These are phyloP conservation scores for Diaporthe sp. DNA, from an alignment of 2,329 filamentous ascomycete genomes.

Conservation along the genomic window DNA sequence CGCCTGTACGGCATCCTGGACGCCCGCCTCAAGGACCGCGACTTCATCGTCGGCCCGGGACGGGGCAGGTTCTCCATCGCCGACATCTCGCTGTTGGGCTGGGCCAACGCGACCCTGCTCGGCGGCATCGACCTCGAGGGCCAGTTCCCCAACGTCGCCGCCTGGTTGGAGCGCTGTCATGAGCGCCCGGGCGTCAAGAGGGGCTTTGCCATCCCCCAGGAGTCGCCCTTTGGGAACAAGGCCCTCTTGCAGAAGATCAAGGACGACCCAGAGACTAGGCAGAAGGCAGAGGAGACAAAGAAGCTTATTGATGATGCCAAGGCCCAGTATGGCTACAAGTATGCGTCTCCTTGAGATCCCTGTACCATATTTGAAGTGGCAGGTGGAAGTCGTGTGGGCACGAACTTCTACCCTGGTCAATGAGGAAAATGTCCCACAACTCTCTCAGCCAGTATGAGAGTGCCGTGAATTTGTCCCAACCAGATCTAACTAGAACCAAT, in stretches of 20 bases:
- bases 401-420: not conserved
- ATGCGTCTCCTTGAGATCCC: constrained; percentile 52
- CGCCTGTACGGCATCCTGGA: constrained; percentile 81
- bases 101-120: constrained; percentile 72
- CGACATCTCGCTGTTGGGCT: constrained; percentile 80
- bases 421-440: too few relatives aligned
- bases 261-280: constrained; percentile 59
- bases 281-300: constrained; percentile 55
- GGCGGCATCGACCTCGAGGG: constrained; percentile 70
- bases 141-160: constrained; percentile 74
- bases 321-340: constrained; percentile 63
- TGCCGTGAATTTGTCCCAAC: not conserved
- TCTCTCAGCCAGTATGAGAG: not conserved
- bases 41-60: constrained; percentile 66
- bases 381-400: not conserved
- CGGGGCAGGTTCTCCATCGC: constrained; percentile 73
- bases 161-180: constrained; percentile 75
- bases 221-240: constrained; percentile 54
- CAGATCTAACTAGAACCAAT: not conserved
- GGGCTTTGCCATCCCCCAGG: constrained; percentile 71
- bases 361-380: not conserved
- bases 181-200: constrained; percentile 72
- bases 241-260: constrained; percentile 52
- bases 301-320: constrained; percentile 55
- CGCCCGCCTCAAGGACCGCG: constrained; percentile 67